Conservation (phyloP, 2,329 filamentous ascomycete species). For the Talaromyces sp. region DNA sequence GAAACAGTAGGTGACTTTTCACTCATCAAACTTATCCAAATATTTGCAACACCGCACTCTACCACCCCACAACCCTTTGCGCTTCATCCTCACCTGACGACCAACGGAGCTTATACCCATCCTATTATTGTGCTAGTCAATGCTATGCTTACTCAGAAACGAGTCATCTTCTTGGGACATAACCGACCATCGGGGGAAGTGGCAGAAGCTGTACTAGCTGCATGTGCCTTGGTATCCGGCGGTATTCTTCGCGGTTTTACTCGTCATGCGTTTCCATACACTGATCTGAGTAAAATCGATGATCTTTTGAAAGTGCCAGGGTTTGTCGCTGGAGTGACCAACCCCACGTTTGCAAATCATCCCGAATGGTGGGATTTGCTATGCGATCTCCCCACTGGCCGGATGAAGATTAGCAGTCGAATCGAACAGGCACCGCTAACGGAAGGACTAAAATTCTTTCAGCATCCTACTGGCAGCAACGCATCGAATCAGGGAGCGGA, state of each 20-base stretch:
- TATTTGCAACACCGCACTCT: constrained; percentile 79
- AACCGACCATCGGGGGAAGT: constrained; percentile 94
- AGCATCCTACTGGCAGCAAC: constrained; percentile 39
- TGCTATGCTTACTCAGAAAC: constrained; percentile 90
- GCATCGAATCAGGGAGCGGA: constrained; percentile 46
- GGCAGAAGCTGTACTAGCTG: constrained; percentile 95
- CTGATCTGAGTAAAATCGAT: constrained; percentile 95
- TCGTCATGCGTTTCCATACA: constrained; percentile 94
- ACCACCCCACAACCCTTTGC: constrained; percentile 79
- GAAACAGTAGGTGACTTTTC: constrained; percentile 98
- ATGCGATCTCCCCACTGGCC: constrained; percentile 85
- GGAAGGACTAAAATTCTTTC: constrained; percentile 82
- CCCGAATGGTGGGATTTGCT: constrained; percentile 98
- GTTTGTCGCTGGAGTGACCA: constrained; percentile 96
- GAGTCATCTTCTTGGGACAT: constrained; percentile 91
- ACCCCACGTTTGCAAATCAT: constrained; percentile 91
- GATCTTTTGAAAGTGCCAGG: constrained; percentile 93
- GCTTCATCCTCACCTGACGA: constrained; percentile 87
- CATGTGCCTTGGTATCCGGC: constrained; percentile 87
- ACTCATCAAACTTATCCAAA: constrained; percentile 93
- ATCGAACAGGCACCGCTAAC: constrained; percentile 78
- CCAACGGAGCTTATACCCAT: constrained; percentile 82
- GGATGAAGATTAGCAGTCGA: constrained; percentile 88
- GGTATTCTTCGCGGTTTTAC: constrained; percentile 92
- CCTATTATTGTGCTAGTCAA: constrained; percentile 94